Conservation (phyloP, 306 rosid species). For the peach (Prunus persica) region Prunus_persica_NCBIv2 NC_034009.1:23367501-23368000, state of each 20-base stretch:
- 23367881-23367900: slow-evolving; percentile 63
- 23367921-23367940: slow-evolving; percentile 23
- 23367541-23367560: slow-evolving; percentile 71
- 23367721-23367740: slow-evolving; percentile 54
- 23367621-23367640: slow-evolving; percentile 50
- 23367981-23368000: slow-evolving; percentile 45
- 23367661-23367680: slow-evolving; percentile 65
- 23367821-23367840: slow-evolving; percentile 45
- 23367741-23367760: slow-evolving; percentile 60
- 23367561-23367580: slow-evolving; percentile 43
- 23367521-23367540: slow-evolving; percentile 32
- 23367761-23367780: slow-evolving; percentile 58
- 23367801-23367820: slow-evolving; percentile 45
- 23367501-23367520: slow-evolving; percentile 24
- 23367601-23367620: slow-evolving; percentile 42
- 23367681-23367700: slow-evolving; percentile 45
- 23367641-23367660: slow-evolving; percentile 54
- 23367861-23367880: slow-evolving; percentile 48
- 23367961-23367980: slow-evolving; percentile 50
- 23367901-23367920: slow-evolving; percentile 76
- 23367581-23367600: slow-evolving; percentile 43
- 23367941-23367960: slow-evolving; percentile 41
- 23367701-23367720: slow-evolving; percentile 67
- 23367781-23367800: slow-evolving; percentile 69
- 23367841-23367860: slow-evolving; percentile 61